Conservation (phyloP, 2,329 filamentous ascomycete genomes). For the Sphaceloma murrayae region DNA sequence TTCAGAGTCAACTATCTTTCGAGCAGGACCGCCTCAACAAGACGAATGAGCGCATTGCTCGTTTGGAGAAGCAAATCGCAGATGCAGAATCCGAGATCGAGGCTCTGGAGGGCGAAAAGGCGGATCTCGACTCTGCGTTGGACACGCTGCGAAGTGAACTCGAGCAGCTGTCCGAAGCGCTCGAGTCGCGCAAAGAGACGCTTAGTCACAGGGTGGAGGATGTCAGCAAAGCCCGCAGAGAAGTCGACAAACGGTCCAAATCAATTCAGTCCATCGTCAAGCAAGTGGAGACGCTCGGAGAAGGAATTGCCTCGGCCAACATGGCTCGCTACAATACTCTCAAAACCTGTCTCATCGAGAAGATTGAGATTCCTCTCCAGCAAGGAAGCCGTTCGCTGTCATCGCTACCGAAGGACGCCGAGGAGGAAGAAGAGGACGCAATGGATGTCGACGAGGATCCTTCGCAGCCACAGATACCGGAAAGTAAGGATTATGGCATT, state of each 20-base stretch:
- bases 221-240: constrained; percentile 66
- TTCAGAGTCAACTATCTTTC: constrained; percentile 52
- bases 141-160: constrained; percentile 66
- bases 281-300: constrained; percentile 69
- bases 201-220: constrained; percentile 62
- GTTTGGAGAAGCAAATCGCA: constrained; percentile 56
- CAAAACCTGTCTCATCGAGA: constrained; percentile 84
- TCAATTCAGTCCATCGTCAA: constrained; percentile 69
- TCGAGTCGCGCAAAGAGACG: constrained; percentile 59
- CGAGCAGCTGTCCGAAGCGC: constrained; percentile 61
- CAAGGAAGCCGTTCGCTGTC: constrained; percentile 64
- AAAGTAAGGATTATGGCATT: constrained; percentile 83
- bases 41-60: constrained; percentile 58
- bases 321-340: constrained; percentile 75
- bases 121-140: constrained; percentile 62
- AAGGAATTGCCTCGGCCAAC: constrained; percentile 75
- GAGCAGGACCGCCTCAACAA: constrained; percentile 63
- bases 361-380: constrained; percentile 73
- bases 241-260: constrained; percentile 75
- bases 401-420: constrained; percentile 77
- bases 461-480: constrained; percentile 45
- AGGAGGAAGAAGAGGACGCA: constrained; percentile 52
- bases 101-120: constrained; percentile 61
- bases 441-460: constrained; percentile 82
- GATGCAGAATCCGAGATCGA: constrained; percentile 61